phyloP scores from a whole-genome alignment of 345 rosid species.

The Turritis glabra region DNA sequence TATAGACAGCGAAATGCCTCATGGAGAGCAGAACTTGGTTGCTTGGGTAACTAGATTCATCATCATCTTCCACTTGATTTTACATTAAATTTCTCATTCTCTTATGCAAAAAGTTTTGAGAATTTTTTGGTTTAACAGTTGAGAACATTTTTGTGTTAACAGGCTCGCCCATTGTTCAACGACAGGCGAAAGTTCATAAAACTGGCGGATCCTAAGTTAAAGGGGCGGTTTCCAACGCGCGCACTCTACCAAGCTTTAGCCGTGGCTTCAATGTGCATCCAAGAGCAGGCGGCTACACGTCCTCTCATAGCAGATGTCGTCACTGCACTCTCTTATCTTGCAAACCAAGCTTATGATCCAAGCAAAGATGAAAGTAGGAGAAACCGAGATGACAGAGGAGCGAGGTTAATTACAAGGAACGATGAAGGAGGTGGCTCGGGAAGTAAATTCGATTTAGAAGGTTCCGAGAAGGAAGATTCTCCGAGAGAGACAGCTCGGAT shows the following conservation, averaged over 20 bases:
- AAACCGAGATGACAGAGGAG: constrained; percentile 61
- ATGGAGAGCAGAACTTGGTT: constrained; percentile 93
- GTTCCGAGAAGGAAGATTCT: constrained; percentile 88
- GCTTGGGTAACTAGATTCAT: constrained; percentile 73
- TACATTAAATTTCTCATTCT: not conserved
- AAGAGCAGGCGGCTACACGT: constrained; percentile 94
- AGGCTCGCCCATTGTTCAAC: constrained; percentile 88
- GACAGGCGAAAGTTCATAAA: constrained; percentile 76
- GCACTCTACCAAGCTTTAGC: constrained; percentile 96
- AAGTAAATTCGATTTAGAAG: constrained; percentile 69
- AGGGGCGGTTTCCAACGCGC: constrained; percentile 81
- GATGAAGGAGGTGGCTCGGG: constrained; percentile 84
- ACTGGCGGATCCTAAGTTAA: constrained; percentile 79
- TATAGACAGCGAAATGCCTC: constrained; percentile 79
- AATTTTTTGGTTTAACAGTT: not conserved
- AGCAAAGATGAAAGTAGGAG: constrained; percentile 54
- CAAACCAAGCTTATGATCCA: constrained; percentile 81
- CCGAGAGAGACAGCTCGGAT: constrained; percentile 73
- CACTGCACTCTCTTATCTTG: constrained; percentile 89
- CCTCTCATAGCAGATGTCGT: constrained; percentile 95
- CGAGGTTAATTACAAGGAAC: constrained; percentile 51
- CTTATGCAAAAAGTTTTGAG: not conserved
- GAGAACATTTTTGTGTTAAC: constrained; percentile 32
- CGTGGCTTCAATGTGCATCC: constrained; percentile 97
- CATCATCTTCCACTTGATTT: not conserved